Conservation (phyloP, 2,329 filamentous ascomycete genomes). For the Penicillium freii region DNA sequence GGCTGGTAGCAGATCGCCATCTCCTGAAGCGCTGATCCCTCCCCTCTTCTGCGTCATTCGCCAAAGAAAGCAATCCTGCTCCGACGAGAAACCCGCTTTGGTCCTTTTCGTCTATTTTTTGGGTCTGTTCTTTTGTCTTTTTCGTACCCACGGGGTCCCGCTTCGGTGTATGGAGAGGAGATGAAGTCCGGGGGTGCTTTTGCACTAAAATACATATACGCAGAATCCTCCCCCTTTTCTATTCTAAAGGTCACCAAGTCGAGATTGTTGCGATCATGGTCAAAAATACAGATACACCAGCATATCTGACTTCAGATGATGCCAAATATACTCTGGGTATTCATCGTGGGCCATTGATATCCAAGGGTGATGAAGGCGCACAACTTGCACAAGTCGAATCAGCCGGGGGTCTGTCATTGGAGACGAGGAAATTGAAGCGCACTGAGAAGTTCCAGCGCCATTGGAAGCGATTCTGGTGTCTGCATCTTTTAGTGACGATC, state of each 20-base stretch:
- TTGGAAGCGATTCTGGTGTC: constrained; percentile 41
- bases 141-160: background rate
- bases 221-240: background rate
- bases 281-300: constrained; percentile 23
- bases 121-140: background rate
- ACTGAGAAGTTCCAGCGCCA: constrained; percentile 34
- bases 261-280: constrained; percentile 20
- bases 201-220: constrained; percentile 9
- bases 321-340: constrained; percentile 33
- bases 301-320: constrained; percentile 27
- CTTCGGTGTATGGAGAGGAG: background rate
- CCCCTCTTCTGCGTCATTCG: constrained; percentile 13
- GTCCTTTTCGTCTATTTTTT: background rate
- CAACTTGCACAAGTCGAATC: constrained; percentile 31
- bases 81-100: constrained; percentile 10
- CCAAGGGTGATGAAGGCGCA: constrained; percentile 11
- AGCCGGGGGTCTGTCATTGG: constrained; percentile 28
- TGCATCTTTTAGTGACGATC: constrained; percentile 35
- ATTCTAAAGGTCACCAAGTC: background rate
- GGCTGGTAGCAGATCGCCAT: constrained; percentile 25
- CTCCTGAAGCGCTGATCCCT: constrained; percentile 19
- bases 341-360: constrained; percentile 31
- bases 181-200: background rate
- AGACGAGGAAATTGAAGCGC: constrained; percentile 23
- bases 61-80: constrained; percentile 18